Conservation (phyloP, 352 stramenopile genomes). For the Saprolegnia diclina region DNA sequence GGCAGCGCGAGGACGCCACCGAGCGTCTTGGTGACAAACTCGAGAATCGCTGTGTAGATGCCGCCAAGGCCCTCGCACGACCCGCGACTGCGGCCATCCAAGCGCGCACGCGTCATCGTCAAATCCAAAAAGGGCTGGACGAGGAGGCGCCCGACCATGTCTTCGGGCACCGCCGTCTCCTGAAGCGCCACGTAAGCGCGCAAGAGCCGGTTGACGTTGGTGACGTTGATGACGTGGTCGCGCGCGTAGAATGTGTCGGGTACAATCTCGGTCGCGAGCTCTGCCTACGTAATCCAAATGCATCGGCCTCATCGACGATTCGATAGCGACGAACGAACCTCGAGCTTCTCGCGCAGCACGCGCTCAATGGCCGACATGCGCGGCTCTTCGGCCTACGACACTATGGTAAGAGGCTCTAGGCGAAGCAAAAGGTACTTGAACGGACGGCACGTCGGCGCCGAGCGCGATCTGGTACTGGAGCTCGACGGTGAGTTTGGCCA, state of each 20-base stretch:
- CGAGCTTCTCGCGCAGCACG: slow-evolving; percentile 15
- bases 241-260: slow-evolving; percentile 84
- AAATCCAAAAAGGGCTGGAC: slow-evolving; percentile 75
- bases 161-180: slow-evolving; percentile 68
- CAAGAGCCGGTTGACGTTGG: slow-evolving; percentile 61
- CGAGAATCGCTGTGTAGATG: slow-evolving; percentile 66
- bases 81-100: slow-evolving; percentile 61
- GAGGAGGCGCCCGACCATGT: slow-evolving; percentile 72
- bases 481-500: slow-evolving; percentile 64
- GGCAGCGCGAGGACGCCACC: slow-evolving; percentile 46
- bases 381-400: slow-evolving; percentile 16
- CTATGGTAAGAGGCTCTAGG: background rate
- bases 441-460: slow-evolving; percentile 51
- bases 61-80: slow-evolving; percentile 68
- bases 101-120: slow-evolving; percentile 62
- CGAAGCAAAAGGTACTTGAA: slow-evolving; percentile 45
- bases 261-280: slow-evolving; percentile 82
- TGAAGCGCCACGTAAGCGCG: slow-evolving; percentile 71
- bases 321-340: background rate
- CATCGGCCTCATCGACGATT: background rate
- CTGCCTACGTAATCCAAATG: slow-evolving; percentile 38
- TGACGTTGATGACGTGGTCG: slow-evolving; percentile 59
- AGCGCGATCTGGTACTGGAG: slow-evolving; percentile 66
- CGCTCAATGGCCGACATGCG: slow-evolving; percentile 12
- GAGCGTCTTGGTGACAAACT: slow-evolving; percentile 73